phyloP scores from a whole-genome alignment of 2,329 filamentous ascomycete species.

The Botrytis fragariae region DNA sequence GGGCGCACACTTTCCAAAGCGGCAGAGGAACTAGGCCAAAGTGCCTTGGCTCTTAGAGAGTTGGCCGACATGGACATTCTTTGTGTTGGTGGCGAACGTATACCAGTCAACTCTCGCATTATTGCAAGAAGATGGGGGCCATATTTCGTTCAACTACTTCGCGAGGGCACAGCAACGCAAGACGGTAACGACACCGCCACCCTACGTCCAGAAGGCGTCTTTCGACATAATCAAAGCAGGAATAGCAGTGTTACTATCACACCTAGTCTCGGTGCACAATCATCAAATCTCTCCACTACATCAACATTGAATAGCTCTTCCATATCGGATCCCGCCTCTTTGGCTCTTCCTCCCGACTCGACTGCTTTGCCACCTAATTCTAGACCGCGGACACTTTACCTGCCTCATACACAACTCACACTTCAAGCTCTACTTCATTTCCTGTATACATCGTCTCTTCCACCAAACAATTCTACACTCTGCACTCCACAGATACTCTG shows the following conservation, averaged over 20 bases:
- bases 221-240: constrained; percentile 58
- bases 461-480: constrained; percentile 69
- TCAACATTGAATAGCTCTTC: constrained; percentile 43
- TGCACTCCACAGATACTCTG: constrained; percentile 95
- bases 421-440: constrained; percentile 88
- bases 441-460: constrained; percentile 88
- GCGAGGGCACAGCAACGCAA: constrained; percentile 68
- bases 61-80: constrained; percentile 96
- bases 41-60: constrained; percentile 76
- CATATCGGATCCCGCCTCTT: constrained; percentile 17
- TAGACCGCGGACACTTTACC: constrained; percentile 81
- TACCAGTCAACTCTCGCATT: constrained; percentile 89
- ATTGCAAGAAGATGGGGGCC: constrained; percentile 88
- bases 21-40: constrained; percentile 81
- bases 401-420: constrained; percentile 88
- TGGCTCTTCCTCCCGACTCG: constrained; percentile 39
- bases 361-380: constrained; percentile 57
- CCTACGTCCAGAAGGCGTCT: constrained; percentile 59
- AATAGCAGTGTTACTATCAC: constrained; percentile 88
- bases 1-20: constrained; percentile 73
- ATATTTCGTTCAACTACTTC: constrained; percentile 88
- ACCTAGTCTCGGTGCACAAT: constrained; percentile 54
- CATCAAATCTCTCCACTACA: constrained; percentile 48
- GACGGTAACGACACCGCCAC: constrained; percentile 75
- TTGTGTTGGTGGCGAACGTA: constrained; percentile 84